Percentiles rank a stretch among this genome's conserved stretches.
Conservation (phyloP, 768 basidiomycete species). For the Suillus tomentosus region DNA sequence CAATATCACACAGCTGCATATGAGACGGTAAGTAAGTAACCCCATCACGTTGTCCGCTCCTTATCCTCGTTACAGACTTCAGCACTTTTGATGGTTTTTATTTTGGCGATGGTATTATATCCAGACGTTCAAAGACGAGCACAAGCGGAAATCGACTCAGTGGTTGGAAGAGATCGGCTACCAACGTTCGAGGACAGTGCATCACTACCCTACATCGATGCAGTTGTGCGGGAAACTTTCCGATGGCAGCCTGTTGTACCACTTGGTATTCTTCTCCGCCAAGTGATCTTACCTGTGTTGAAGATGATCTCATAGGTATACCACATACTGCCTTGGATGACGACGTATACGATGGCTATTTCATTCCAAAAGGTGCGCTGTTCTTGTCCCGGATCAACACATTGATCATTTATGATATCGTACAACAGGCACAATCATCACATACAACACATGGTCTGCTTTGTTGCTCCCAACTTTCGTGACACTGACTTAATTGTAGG, state of each 20-base stretch:
- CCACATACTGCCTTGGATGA: conserved; percentile 16
- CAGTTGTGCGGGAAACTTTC: conserved; percentile 19
- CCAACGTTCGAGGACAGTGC: conserved; percentile 16
- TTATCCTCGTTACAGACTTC: conserved; percentile 14
- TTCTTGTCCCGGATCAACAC: neutral
- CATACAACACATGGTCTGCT: conserved; percentile 16
- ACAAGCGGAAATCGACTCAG: conserved; percentile 25
- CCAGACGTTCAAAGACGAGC: conserved; percentile 18
- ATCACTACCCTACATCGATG: conserved; percentile 19
- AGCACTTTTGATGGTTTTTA: conserved; percentile 13
- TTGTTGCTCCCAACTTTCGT: neutral
- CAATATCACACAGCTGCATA: conserved; percentile 7
- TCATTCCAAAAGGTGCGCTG: conserved; percentile 21
- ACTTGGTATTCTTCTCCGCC: conserved; percentile 11
- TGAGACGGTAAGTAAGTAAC: conserved; percentile 14
- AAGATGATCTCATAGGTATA: conserved; percentile 6
- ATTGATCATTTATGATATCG: neutral
- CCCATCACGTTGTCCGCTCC: neutral
- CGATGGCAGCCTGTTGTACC: conserved; percentile 20
- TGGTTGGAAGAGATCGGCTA: conserved; percentile 23
- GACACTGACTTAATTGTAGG: conserved; percentile 6
- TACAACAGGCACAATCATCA: conserved; percentile 13
- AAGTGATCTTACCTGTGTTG: neutral
- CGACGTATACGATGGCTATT: conserved; percentile 20
- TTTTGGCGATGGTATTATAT: conserved; percentile 23